Conservation (phyloP, 257 asterid genomes). For the Verbascum thapsus region DNA sequence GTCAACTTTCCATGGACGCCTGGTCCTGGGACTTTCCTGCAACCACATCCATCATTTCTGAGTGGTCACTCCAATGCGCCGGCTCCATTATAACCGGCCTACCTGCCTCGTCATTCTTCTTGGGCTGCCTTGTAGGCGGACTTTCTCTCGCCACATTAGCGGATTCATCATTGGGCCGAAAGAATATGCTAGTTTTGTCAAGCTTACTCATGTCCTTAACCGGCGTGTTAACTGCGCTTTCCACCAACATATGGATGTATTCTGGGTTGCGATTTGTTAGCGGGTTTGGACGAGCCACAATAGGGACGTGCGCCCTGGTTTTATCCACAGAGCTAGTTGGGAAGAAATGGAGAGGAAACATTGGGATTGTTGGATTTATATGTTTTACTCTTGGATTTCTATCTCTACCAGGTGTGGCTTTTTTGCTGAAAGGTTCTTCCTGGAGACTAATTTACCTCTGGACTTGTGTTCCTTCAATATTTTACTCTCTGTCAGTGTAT, state of each 20-base stretch:
- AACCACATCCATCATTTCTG: conserved; percentile 50
- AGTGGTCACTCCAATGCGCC: conserved; percentile 71
- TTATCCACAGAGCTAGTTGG: conserved; percentile 68
- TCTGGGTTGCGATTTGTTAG: conserved; percentile 40
- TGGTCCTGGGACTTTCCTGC: conserved; percentile 58
- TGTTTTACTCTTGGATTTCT: conserved; percentile 70
- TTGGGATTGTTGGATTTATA: conserved; percentile 57
- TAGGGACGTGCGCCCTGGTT: conserved; percentile 64
- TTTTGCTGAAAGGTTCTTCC: conserved; percentile 35
- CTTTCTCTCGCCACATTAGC: conserved; percentile 60
- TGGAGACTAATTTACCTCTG: conserved; percentile 65
- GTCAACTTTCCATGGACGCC: conserved; percentile 39
- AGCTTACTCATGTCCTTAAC: conserved; percentile 55
- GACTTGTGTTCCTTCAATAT: conserved; percentile 47
- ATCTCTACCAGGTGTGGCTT: conserved; percentile 54
- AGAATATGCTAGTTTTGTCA: conserved; percentile 47
- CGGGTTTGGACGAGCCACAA: conserved; percentile 56
- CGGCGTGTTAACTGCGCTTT: conserved; percentile 44
- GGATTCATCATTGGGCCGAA: conserved; percentile 65
- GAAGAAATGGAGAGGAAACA: conserved; percentile 54
- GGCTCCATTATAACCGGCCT: conserved; percentile 56
- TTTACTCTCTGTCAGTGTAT: conserved; percentile 36
- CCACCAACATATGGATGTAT: conserved; percentile 55
- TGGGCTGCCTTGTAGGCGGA: conserved; percentile 68
- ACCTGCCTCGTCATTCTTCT: conserved; percentile 63